Evolutionary conservation across 2,329 filamentous ascomycete genomes (phyloP).

Genomic region (Whalleya microplaca): DNA sequence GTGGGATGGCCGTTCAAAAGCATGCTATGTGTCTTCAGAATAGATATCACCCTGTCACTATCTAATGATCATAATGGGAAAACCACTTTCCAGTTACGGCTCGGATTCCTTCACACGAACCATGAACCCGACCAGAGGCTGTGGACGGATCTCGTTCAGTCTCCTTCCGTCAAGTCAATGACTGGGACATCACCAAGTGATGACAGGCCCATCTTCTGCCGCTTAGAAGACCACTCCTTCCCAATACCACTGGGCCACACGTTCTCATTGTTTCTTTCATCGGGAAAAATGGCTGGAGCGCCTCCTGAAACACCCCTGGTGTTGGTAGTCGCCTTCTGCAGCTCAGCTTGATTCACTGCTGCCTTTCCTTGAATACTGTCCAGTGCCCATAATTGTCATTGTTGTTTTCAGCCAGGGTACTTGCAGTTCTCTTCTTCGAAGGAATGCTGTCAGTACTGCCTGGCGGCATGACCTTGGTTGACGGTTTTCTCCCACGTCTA

Average conservation of each 20-base stretch:
- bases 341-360: not conserved
- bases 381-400: not conserved
- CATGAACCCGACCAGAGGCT: too few species aligned
- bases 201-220: not conserved
- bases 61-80: too few species aligned
- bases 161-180: conserved; percentile 5
- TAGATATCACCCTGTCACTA: too few species aligned
- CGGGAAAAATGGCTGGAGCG: not conserved
- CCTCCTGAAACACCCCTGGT: not conserved
- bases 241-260: not conserved
- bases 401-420: not conserved
- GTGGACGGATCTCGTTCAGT: not conserved
- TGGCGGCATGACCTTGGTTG: not conserved
- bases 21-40: too few species aligned
- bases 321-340: not conserved
- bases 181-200: not conserved
- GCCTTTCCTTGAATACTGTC: not conserved
- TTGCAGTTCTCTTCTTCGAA: not conserved
- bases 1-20: too few species aligned
- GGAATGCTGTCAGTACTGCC: not conserved
- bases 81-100: too few species aligned
- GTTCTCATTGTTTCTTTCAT: conserved; percentile 1
- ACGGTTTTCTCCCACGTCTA: not conserved
- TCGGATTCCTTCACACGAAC: too few species aligned
- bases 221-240: not conserved